Evolutionary conservation across 768 basidiomycete species (phyloP), one percentile per base, ranked within the genome.

Genomic region (Rossbeevera mucosa): DNA sequence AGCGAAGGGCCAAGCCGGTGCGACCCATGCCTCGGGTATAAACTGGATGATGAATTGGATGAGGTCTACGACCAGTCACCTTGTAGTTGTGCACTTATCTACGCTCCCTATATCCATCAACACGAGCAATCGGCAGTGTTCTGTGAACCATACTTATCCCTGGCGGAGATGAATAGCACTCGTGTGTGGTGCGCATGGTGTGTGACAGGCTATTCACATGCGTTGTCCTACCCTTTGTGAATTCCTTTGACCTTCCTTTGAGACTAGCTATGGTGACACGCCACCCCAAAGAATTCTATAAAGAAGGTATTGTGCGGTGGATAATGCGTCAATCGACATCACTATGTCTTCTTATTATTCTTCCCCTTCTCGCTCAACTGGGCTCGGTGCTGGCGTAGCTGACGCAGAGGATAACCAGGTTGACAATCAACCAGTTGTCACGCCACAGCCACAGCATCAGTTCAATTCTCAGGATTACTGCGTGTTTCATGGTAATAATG

Each of bases 21-120:
- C 77, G 76, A 57, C 73, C 71, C 40, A 72, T 90, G 60, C 88
- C 86, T 46, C 80, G 87, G 44, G 80, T 47, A 55, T 56, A 12
- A 30, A 40, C 7, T 36, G 26, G 28, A 25, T 29, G 24, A 11
- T 11, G 18, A 21, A 26, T 28, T 41, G 11, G 9, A 21, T 48
- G 49, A 36, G 18, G 11, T 38, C 30, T 20, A 33, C 38, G 46
- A 46, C n/a, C 33, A 0, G 33, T 33, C 31, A 2, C 20, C 9
- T 21, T 44, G n/a, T 58, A 57, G 40, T 50, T 50, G 43, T 42
- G 38, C 45, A 40, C 18, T 33, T 50, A 24, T 40, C 48, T 51
- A 44, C 29, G 16, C 30, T 47, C 36, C 25, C 21, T 14, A 48
- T 48, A 38, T 36, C 21, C 45, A 47, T 43, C 26, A 20, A 45